Percentiles rank a stretch among this genome's conserved stretches.
Evolutionary conservation across 2,329 filamentous ascomycete species (phyloP).

Genomic region (Fusarium mexicanum): DNA sequence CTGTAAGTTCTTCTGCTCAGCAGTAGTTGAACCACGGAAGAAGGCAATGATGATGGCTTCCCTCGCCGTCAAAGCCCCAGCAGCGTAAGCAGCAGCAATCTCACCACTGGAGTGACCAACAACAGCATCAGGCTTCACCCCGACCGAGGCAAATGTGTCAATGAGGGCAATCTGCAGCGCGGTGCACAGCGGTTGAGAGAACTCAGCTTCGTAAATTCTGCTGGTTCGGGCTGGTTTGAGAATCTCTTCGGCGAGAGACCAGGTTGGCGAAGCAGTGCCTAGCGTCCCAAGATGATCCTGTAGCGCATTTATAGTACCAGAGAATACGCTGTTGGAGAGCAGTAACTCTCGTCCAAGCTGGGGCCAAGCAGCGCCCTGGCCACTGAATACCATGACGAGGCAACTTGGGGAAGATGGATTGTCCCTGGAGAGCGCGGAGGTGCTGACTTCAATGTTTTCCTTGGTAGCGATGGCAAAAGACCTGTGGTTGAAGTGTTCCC

Average conservation of each 20-base stretch:
- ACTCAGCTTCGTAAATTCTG: neutral
- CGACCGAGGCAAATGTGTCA: slow-evolving; percentile 48
- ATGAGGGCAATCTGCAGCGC: slow-evolving; percentile 57
- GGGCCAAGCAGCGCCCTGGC: neutral
- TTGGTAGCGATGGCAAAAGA: neutral
- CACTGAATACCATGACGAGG: neutral
- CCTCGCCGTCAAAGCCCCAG: slow-evolving; percentile 49
- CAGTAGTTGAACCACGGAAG: slow-evolving; percentile 47
- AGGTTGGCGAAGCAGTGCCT: neutral
- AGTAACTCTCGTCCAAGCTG: slow-evolving; percentile 12
- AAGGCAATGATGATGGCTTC: slow-evolving; percentile 54
- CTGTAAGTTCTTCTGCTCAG: neutral
- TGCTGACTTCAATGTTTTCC: neutral
- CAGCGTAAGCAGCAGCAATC: slow-evolving; percentile 56
- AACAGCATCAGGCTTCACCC: slow-evolving; percentile 48
- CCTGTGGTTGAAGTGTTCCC: neutral
- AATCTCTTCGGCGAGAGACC: neutral
- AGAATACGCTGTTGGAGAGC: neutral
- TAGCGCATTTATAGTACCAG: slow-evolving; percentile 14
- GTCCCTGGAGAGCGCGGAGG: neutral
- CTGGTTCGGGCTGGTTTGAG: neutral
- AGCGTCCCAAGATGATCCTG: neutral
- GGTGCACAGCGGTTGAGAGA: slow-evolving; percentile 54
- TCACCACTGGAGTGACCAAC: slow-evolving; percentile 58
- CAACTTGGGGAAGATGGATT: neutral